These are phyloP conservation scores for Porodaedalea pini DNA, from an alignment of 1,284 basidiomycete species.

Conservation along the genomic window DNA sequence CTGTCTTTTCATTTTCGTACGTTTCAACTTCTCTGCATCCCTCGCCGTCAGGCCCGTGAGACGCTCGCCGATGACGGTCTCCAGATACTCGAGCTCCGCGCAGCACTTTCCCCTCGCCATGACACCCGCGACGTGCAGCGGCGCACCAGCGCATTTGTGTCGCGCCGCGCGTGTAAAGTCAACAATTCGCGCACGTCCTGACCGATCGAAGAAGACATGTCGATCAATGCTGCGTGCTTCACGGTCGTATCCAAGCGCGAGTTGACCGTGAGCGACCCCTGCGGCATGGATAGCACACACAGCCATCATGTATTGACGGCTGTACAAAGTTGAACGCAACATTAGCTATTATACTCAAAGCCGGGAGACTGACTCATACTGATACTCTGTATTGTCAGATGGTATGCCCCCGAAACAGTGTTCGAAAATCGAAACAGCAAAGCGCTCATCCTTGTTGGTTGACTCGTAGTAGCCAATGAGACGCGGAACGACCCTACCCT, in stretches of 20 bases:
- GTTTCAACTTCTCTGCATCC: neutral
- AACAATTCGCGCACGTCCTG: conserved; percentile 34
- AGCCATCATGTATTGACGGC: conserved; percentile 32
- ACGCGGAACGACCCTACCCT: conserved; percentile 33
- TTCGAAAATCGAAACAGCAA: conserved; percentile 38
- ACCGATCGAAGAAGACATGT: conserved; percentile 31
- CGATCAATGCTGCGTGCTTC: conserved; percentile 18
- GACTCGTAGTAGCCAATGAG: conserved; percentile 34
- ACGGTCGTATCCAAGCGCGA: conserved; percentile 16
- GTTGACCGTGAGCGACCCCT: conserved; percentile 35
- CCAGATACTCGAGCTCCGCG: conserved; percentile 3
- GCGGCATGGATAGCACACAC: conserved; percentile 34
- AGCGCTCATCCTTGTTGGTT: conserved; percentile 23
- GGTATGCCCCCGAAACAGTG: conserved; percentile 29
- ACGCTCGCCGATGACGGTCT: neutral
- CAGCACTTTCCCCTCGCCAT: neutral
- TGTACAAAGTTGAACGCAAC: too few species aligned
- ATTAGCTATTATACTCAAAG: too few species aligned
- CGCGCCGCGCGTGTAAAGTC: conserved; percentile 30
- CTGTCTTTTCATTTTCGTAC: neutral
- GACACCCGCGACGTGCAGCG: neutral
- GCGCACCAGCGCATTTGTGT: conserved; percentile 1
- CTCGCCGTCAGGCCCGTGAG: neutral
- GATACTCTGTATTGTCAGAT: conserved; percentile 23
- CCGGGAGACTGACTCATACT: conserved; percentile 27